Percentiles rank a stretch among this genome's conserved stretches.
Conservation (phyloP, 129 eudicot genomes). For the Saposhnikovia divaricata region DNA sequence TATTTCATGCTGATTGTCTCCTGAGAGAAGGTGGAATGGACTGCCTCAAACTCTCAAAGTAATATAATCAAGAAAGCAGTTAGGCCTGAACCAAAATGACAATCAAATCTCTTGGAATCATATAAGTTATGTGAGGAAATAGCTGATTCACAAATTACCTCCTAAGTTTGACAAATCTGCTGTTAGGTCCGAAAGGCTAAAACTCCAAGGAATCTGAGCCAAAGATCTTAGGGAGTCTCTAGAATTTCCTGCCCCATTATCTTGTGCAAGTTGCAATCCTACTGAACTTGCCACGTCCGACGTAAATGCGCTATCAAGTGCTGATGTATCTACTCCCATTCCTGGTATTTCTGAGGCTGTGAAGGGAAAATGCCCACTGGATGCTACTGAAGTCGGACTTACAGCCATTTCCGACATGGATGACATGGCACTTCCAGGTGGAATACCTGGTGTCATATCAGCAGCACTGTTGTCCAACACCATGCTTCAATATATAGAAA, state of each 20-base stretch:
- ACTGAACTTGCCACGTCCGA: conserved; percentile 84
- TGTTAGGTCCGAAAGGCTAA: conserved; percentile 91
- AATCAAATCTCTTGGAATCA: background rate
- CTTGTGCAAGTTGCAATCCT: conserved; percentile 77
- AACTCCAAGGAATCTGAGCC: conserved; percentile 88
- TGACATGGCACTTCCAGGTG: conserved; percentile 70
- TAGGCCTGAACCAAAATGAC: background rate
- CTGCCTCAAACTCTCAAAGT: background rate
- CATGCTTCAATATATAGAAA: conserved; percentile 34
- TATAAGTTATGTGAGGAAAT: background rate
- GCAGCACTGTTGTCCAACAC: conserved; percentile 53
- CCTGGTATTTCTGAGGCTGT: conserved; percentile 81
- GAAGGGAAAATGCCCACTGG: conserved; percentile 96
- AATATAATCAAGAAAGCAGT: background rate
- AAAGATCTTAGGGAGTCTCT: conserved; percentile 58
- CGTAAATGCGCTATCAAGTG: conserved; percentile 74
- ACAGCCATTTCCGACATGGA: conserved; percentile 86
- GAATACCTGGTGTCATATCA: conserved; percentile 43
- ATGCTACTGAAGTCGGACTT: conserved; percentile 94
- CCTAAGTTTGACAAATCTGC: conserved; percentile 93
- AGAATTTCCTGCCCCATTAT: conserved; percentile 62
- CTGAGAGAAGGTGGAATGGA: background rate
- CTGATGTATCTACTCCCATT: conserved; percentile 86
- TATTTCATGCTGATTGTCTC: background rate
- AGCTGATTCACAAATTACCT: conserved; percentile 41